Evolutionary conservation across 2,329 filamentous ascomycete genomes (phyloP), one percentile per base, ranked within the genome.

Genomic region (Pseudogymnoascus sp.): DNA sequence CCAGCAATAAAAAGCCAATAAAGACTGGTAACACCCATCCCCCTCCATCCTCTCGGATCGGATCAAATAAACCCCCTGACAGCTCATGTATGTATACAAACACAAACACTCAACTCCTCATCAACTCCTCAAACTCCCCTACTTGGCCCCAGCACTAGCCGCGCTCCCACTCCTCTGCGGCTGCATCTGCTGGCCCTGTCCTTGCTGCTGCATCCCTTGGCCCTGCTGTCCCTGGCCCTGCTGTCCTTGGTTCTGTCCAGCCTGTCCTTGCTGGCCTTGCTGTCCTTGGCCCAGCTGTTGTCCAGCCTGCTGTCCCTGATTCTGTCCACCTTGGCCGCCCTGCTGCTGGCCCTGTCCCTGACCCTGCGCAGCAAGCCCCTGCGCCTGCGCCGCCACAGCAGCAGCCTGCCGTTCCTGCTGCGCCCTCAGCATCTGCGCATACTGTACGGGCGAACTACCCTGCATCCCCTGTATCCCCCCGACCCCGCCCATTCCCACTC

Each of bases 371-470:
- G n/a, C n/a, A n/a, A n/a, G n/a, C n/a, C n/a, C n/a, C 37, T 39
- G 68, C 68, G 58, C 63, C 66, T 61, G 60, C 62, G 61, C 61
- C 65, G 62, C 35, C 20, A 14, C 59, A 30, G 12, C 22, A 9
- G 43, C 43, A 2, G 73, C 74, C 63, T 75, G 77, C 35, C 72
- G 71, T 16, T 72, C 69, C 65, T 81, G 79, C 32, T 80, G 76
- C 58, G 78, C 77, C 39, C 78, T 75, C 73, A 81, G 75, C 72
- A 80, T 76, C n/a, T 79, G 78, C 35, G 79, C 79, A 66, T 78
- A 81, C 20, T 77, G 70, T 65, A 80, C 78, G 9, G 70, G 70
- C 60, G 76, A 73, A 3, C 18, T 16, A 28, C 74, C 75, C 62
- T 77, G 76, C 69, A 79, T 74, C 16, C 67, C 66, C 22, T 38